phyloP scores from a whole-genome alignment of 2,329 filamentous ascomycete species.

The Xylariaceae sp. region DNA sequence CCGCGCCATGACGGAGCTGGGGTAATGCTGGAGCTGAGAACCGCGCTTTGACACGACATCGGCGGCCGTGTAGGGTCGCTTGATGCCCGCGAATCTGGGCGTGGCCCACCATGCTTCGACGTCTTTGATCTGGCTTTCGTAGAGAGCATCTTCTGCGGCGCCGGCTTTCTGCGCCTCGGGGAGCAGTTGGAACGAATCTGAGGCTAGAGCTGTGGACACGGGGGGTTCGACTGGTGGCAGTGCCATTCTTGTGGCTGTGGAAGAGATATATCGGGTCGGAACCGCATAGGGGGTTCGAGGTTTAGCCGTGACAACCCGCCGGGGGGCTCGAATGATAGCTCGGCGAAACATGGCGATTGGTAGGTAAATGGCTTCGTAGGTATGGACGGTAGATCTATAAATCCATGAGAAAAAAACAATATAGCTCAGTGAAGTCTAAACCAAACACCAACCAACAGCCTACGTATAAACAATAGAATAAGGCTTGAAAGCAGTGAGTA shows the following conservation, averaged over 20 bases:
- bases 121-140: slow-evolving; percentile 76
- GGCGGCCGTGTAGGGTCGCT: slow-evolving; percentile 81
- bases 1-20: slow-evolving; percentile 89
- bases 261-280: slow-evolving; percentile 37
- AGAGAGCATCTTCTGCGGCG: slow-evolving; percentile 76
- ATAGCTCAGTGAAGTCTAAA: too few species aligned
- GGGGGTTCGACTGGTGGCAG: slow-evolving; percentile 55
- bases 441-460: background rate
- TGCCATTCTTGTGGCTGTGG: slow-evolving; percentile 49
- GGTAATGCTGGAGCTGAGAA: slow-evolving; percentile 78
- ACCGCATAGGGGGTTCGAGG: slow-evolving; percentile 19
- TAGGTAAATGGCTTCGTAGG: background rate
- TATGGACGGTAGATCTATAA: background rate
- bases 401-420: background rate
- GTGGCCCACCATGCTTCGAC: slow-evolving; percentile 89
- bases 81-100: slow-evolving; percentile 82
- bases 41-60: slow-evolving; percentile 94
- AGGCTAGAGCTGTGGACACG: slow-evolving; percentile 56
- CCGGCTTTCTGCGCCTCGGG: slow-evolving; percentile 73
- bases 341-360: slow-evolving; percentile 31
- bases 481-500: too few species aligned
- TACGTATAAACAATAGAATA: too few species aligned
- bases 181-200: slow-evolving; percentile 82
- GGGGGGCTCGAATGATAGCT: slow-evolving; percentile 27
- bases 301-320: slow-evolving; percentile 21